Conservation (phyloP, 176 grass and related monocot species). For the Lolium rigidum region DNA sequence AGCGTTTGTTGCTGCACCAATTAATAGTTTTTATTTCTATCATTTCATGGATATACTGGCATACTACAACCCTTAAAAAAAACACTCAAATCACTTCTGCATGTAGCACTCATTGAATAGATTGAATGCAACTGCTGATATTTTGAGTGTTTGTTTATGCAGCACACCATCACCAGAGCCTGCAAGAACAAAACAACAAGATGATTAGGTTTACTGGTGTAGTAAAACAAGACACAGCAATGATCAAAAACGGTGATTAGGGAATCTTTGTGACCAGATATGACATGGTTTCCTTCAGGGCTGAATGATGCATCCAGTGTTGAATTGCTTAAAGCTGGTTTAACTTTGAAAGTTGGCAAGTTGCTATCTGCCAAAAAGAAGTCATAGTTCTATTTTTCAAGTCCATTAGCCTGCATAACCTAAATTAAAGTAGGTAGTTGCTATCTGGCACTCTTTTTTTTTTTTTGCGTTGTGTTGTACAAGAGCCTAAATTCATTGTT, state of each 20-base stretch:
- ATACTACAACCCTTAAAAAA: too few relatives aligned
- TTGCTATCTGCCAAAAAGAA: slow-evolving; percentile 54
- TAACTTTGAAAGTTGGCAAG: slow-evolving; percentile 88
- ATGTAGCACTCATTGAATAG: too few relatives aligned
- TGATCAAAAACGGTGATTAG: background rate
- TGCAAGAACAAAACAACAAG: slow-evolving; percentile 40
- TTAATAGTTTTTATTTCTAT: too few relatives aligned
- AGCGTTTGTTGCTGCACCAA: too few relatives aligned
- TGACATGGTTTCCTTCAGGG: slow-evolving; percentile 90
- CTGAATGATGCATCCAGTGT: slow-evolving; percentile 96
- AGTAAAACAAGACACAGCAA: background rate
- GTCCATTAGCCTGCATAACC: background rate
- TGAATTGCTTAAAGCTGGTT: slow-evolving; percentile 70
- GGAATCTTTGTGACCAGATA: slow-evolving; percentile 67
- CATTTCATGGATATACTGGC: too few relatives aligned
- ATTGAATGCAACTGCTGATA: too few relatives aligned
- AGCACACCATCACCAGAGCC: slow-evolving; percentile 96
- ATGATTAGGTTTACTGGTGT: slow-evolving; percentile 24
- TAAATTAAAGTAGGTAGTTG: slow-evolving; percentile 23
- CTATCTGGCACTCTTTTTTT: too few relatives aligned
- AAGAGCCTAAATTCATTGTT: too few relatives aligned
- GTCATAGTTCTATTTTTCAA: background rate
- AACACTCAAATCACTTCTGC: too few relatives aligned
- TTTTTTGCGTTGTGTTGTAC: too few relatives aligned
- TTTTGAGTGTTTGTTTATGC: too few relatives aligned